Evolutionary conservation across 1,284 basidiomycete genomes (phyloP), one percentile per base, ranked within the genome.

Genomic region (Microbotryum scabiosae): DNA sequence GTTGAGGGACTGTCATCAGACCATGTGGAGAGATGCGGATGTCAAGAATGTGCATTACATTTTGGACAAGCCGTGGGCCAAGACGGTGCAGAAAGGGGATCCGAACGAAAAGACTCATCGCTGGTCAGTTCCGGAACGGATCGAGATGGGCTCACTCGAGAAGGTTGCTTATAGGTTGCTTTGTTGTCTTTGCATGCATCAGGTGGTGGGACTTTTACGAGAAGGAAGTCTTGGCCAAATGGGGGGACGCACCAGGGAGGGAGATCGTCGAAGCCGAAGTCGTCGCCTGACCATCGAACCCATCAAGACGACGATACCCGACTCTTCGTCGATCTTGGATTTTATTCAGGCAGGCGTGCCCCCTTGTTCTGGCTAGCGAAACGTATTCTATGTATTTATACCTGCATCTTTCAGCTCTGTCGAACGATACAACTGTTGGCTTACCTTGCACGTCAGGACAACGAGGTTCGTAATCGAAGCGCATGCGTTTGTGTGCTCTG

Each of bases 151-250:
- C 32, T 16, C 25, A 9, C 18, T 8, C 14, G 32, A 32, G 36
- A 5, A 28, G 4, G 32, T 4, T 6, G 25, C 25, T 16, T 0
- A 41, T 28, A 5, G 18, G 30, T 10, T 18, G 1, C n/a, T 36
- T 50, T n/a, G 41, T 12, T 30, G 5, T 7, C 36, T 12, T 12
- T 49, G 41, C 3, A 9, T 5, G 9, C 25, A 20, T 9, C 52
- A 87, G 86, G 86, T 90, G 87, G 88, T 88, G 87, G 87, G 79
- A 82, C 56, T 78, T 77, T 45, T 84, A 83, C 67, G 82, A 85
- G 43, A 71, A 74, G 54, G 66, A 41, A 4, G 36, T 88, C 62
- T 73, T 81, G 57, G 78, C 86, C 76, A 74, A 74, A 64, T 68
- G 62, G 56, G 72, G 69, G 23, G 79, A 84, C 69, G 74, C 73